phyloP scores from a whole-genome alignment of 1,284 basidiomycete species.

The Psilocybe mexicana region DNA sequence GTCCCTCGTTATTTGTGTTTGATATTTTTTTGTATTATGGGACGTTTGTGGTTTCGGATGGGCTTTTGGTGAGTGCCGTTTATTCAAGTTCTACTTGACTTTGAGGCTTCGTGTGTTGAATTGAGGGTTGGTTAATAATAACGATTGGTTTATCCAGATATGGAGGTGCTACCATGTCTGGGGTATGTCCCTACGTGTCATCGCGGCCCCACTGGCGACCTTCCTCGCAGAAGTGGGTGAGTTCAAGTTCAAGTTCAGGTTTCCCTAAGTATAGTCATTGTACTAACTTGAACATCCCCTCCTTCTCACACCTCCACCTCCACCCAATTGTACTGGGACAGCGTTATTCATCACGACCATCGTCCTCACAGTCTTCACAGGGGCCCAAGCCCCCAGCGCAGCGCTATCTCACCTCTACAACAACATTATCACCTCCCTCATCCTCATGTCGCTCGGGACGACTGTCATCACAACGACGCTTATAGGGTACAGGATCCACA shows the following conservation, averaged over 20 bases:
- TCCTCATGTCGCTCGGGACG: background rate
- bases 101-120: background rate
- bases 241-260: background rate
- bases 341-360: background rate
- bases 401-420: background rate
- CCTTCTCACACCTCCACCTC: too few species aligned
- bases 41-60: background rate
- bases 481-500: background rate
- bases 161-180: constrained; percentile 6
- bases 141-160: background rate
- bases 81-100: too few species aligned
- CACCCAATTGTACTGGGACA: background rate
- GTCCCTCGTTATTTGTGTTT: background rate
- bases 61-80: background rate
- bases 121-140: background rate
- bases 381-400: background rate
- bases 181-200: background rate
- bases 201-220: background rate
- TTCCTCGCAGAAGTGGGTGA: constrained; percentile 1
- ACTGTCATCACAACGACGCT: background rate
- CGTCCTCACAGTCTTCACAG: too few species aligned
- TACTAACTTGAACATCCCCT: too few species aligned
- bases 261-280: background rate
- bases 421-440: background rate
- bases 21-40: background rate